A percentile compares a stretch with the other conserved stretches of the same genome.
These are phyloP conservation scores for Penicillium nucicola DNA, from an alignment of 495 filamentous ascomycete genomes.

Conservation along the genomic window DNA sequence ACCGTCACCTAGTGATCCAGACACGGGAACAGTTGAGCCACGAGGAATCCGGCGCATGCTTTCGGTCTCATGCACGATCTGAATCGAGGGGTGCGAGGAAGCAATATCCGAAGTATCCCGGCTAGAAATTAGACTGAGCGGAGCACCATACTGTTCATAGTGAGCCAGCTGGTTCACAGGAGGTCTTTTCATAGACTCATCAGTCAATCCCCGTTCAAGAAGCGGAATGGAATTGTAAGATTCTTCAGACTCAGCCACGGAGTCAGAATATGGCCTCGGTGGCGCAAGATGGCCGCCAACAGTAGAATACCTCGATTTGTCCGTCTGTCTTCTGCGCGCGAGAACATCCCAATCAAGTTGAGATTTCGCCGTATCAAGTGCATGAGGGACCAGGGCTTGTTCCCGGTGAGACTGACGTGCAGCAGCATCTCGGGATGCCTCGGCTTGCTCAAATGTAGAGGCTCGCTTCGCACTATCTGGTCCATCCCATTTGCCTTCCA, in stretches of 20 bases:
- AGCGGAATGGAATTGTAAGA: conserved; percentile 79
- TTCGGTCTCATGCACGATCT: conserved; percentile 57
- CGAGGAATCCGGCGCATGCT: conserved; percentile 51
- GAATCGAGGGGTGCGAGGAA: conserved; percentile 47
- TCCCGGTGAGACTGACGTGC: not conserved
- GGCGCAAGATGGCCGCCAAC: conserved; percentile 26
- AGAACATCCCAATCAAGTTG: conserved; percentile 12
- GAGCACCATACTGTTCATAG: conserved; percentile 12
- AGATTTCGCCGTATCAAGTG: conserved; percentile 1
- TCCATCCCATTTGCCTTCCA: conserved; percentile 75
- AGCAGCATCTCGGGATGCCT: not conserved
- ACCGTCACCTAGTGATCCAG: conserved; percentile 10
- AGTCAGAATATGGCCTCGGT: conserved; percentile 38
- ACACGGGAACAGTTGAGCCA: conserved; percentile 42
- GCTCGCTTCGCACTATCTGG: conserved; percentile 3
- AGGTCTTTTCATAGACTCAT: conserved; percentile 49
- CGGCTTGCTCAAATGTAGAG: not conserved
- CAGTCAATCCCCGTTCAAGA: conserved; percentile 68
- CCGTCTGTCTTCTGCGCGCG: conserved; percentile 25
- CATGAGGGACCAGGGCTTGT: not conserved
- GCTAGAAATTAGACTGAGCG: conserved; percentile 22
- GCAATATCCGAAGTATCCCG: conserved; percentile 31
- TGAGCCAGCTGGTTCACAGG: conserved; percentile 7
- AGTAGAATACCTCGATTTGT: conserved; percentile 29
- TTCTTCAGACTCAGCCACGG: conserved; percentile 53